Evolutionary conservation across 2,329 filamentous ascomycete genomes (phyloP).

Genomic region (Hypomyces rosellus): DNA sequence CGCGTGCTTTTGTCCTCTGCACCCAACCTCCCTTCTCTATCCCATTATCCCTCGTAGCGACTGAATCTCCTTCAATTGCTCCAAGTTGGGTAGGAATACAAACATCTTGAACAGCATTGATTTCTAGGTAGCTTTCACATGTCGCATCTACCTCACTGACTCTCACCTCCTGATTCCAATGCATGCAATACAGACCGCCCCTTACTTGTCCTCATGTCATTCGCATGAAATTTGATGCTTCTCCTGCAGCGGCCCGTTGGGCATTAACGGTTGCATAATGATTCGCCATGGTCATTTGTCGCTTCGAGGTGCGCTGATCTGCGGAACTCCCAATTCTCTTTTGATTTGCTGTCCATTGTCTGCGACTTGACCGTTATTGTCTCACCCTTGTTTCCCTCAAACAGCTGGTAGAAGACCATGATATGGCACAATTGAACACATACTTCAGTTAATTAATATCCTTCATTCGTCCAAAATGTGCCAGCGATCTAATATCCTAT

Average conservation of each 20-base stretch:
- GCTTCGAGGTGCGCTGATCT: too few relatives aligned
- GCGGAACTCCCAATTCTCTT: background rate
- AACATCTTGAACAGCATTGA: too few relatives aligned
- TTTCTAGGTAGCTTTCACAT: background rate
- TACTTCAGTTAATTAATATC: background rate
- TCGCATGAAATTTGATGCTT: background rate
- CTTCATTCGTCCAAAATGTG: background rate
- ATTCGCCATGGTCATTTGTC: background rate
- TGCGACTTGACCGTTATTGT: too few relatives aligned
- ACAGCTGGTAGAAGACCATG: too few relatives aligned
- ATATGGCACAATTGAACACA: too few relatives aligned
- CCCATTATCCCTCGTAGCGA: too few relatives aligned
- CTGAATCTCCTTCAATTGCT: too few relatives aligned
- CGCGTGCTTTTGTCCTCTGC: too few relatives aligned
- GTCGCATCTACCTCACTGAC: background rate
- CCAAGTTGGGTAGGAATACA: too few relatives aligned
- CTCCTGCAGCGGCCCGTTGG: constrained; percentile 8
- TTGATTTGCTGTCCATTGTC: background rate
- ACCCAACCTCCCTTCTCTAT: too few relatives aligned
- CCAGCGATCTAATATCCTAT: background rate
- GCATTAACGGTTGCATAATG: constrained; percentile 6
- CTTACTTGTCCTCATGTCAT: background rate
- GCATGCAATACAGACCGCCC: background rate
- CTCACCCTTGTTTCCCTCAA: too few relatives aligned
- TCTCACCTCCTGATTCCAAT: background rate